A percentile compares a stretch with the other conserved stretches of the same genome.
phyloP scores from a whole-genome alignment of 306 rosid species.

The Rosa rugosa region DNA sequence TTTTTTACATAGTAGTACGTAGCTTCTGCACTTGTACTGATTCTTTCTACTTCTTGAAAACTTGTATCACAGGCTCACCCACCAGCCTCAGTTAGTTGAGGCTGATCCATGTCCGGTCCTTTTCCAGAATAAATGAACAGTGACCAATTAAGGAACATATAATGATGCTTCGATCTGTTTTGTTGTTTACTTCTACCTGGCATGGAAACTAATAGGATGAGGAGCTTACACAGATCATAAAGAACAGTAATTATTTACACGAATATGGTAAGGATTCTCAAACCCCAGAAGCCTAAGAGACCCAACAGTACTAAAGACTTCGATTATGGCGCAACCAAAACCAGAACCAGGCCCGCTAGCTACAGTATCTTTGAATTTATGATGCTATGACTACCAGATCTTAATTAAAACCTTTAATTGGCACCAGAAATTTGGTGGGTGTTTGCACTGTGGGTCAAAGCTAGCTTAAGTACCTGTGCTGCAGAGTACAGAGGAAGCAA shows the following conservation, averaged over 20 bases:
- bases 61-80: neutral
- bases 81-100: neutral
- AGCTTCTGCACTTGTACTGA: neutral
- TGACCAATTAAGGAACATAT: neutral
- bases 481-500: neutral
- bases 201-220: neutral
- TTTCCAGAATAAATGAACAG: neutral
- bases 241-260: neutral
- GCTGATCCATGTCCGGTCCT: neutral
- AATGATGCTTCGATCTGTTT: neutral
- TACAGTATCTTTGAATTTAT: neutral
- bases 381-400: neutral
- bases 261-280: neutral
- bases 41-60: neutral
- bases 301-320: neutral
- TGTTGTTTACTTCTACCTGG: neutral
- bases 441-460: neutral
- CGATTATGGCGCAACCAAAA: neutral
- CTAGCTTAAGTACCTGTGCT: neutral
- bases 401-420: neutral
- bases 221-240: neutral
- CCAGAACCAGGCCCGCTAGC: neutral
- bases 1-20: neutral
- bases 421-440: slow-evolving; percentile 6
- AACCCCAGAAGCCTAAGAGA: neutral